Evolutionary conservation across 1,284 basidiomycete species (phyloP).

Genomic region (Puccinia novopanici): DNA sequence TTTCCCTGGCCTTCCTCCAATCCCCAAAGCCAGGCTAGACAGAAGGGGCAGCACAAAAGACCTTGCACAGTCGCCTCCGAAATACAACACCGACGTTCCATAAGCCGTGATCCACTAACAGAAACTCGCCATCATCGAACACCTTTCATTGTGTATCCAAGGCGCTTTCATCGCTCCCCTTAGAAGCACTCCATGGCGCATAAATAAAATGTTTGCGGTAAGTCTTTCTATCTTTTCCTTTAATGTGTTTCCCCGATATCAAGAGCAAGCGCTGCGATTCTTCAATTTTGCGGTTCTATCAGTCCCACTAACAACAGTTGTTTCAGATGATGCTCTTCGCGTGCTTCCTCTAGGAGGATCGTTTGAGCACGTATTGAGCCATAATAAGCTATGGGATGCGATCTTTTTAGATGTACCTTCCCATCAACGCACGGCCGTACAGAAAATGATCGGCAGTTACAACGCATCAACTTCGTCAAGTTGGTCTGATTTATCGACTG

Average conservation of each 20-base stretch:
- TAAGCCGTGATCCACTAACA: too few relatives aligned
- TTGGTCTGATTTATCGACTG: slow-evolving; percentile 38
- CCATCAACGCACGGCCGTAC: slow-evolving; percentile 22
- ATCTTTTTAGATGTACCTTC: slow-evolving; percentile 34
- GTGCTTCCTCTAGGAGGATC: slow-evolving; percentile 34
- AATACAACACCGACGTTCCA: too few relatives aligned
- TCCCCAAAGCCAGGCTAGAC: too few relatives aligned
- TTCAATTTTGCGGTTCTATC: neutral
- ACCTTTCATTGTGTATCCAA: too few relatives aligned
- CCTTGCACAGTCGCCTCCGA: too few relatives aligned
- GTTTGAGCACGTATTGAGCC: slow-evolving; percentile 41
- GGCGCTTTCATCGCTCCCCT: too few relatives aligned
- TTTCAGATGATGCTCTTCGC: slow-evolving; percentile 32
- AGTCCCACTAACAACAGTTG: neutral
- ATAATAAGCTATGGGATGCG: slow-evolving; percentile 47
- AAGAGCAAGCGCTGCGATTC: neutral
- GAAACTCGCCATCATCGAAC: too few relatives aligned
- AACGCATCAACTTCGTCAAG: slow-evolving; percentile 28
- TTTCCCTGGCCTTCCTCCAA: too few relatives aligned
- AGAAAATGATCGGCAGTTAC: slow-evolving; percentile 24
- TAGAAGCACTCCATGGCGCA: too few relatives aligned
- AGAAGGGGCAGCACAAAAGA: too few relatives aligned
- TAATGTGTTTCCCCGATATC: neutral
- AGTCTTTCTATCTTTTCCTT: neutral
- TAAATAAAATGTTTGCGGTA: neutral